Percentiles rank a stretch among this genome's conserved stretches.
Conservation (phyloP, 1,284 basidiomycete genomes). For the Ganoderma lucidum region DNA sequence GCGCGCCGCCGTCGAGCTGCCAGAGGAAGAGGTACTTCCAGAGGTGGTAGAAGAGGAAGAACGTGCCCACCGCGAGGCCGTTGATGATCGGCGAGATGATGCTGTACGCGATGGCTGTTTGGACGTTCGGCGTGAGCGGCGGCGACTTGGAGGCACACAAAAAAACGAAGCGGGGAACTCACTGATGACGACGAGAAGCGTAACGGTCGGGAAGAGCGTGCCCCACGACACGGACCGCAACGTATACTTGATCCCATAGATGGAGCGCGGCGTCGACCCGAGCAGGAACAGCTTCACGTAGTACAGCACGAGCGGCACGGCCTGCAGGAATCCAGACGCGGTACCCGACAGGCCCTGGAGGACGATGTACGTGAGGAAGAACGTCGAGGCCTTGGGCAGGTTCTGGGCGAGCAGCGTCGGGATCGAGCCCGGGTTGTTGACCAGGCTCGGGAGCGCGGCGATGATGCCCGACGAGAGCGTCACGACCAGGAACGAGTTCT, state of each 20-base stretch:
- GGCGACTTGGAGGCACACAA: too few species aligned
- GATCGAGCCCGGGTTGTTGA: slow-evolving; percentile 66
- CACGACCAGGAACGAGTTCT: slow-evolving; percentile 92
- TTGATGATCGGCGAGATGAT: slow-evolving; percentile 96
- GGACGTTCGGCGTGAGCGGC: not conserved
- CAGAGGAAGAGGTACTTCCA: slow-evolving; percentile 93
- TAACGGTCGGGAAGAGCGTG: slow-evolving; percentile 81
- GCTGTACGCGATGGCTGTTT: slow-evolving; percentile 77
- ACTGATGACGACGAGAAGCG: slow-evolving; percentile 84
- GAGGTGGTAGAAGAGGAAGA: slow-evolving; percentile 85
- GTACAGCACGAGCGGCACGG: slow-evolving; percentile 81
- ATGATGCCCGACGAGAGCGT: slow-evolving; percentile 86
- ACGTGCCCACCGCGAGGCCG: slow-evolving; percentile 85
- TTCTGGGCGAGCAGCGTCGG: slow-evolving; percentile 76
- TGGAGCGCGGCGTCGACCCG: slow-evolving; percentile 89
- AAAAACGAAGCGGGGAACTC: slow-evolving; percentile 40
- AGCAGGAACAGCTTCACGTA: slow-evolving; percentile 88
- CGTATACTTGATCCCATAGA: slow-evolving; percentile 82
- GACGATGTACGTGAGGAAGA: slow-evolving; percentile 89
- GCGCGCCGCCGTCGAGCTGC: slow-evolving; percentile 71
- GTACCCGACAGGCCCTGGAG: slow-evolving; percentile 79
- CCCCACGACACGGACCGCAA: slow-evolving; percentile 82
- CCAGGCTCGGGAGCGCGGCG: slow-evolving; percentile 68
- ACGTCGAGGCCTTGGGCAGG: slow-evolving; percentile 87
- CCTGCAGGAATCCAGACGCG: slow-evolving; percentile 83